Percentiles rank a stretch among this genome's conserved stretches.
phyloP scores from a whole-genome alignment of 2,329 filamentous ascomycete species.

The Remersonia thermophila region DNA sequence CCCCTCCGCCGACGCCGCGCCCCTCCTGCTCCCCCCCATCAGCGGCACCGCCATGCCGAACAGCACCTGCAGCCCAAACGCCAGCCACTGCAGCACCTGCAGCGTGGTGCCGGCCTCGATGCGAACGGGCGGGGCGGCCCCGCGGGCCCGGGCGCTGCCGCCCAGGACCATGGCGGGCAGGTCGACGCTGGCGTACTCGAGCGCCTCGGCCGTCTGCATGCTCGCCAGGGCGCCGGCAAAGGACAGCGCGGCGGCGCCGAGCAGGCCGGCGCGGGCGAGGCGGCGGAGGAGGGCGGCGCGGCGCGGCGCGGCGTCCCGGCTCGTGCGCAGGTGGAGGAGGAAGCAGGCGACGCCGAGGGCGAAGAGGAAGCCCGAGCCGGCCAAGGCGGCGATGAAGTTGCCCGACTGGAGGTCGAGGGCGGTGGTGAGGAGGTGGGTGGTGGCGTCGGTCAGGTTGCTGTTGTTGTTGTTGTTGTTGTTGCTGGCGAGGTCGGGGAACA shows the following conservation, averaged over 20 bases:
- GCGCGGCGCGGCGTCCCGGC: slow-evolving; percentile 1
- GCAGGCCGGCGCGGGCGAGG: slow-evolving; percentile 12
- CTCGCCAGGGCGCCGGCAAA: slow-evolving; percentile 16
- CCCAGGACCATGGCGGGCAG: slow-evolving; percentile 7
- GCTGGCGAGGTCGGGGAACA: slow-evolving; percentile 12
- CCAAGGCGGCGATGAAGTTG: slow-evolving; percentile 15
- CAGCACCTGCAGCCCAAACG: slow-evolving; percentile 16
- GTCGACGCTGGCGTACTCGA: slow-evolving; percentile 11
- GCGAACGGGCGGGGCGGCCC: not conserved
- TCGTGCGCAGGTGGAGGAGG: slow-evolving; percentile 9
- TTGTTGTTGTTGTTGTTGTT: slow-evolving; percentile 5
- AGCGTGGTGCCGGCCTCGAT: slow-evolving; percentile 14
- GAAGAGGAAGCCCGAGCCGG: slow-evolving; percentile 14
- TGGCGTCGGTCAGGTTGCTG: not conserved
- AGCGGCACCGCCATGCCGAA: slow-evolving; percentile 15
- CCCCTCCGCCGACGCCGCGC: slow-evolving; percentile 1
- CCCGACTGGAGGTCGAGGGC: slow-evolving; percentile 15
- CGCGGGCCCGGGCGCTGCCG: not conserved
- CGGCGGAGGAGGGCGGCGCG: slow-evolving; percentile 10
- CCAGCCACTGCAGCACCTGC: slow-evolving; percentile 20
- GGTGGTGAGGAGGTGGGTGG: slow-evolving; percentile 12
- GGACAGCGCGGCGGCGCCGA: slow-evolving; percentile 11
- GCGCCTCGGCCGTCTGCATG: slow-evolving; percentile 12
- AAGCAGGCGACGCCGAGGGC: slow-evolving; percentile 11
- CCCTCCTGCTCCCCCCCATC: slow-evolving; percentile 1